Evolutionary conservation across 1,284 basidiomycete species (phyloP).

Genomic region (Boletus chippewaensis): DNA sequence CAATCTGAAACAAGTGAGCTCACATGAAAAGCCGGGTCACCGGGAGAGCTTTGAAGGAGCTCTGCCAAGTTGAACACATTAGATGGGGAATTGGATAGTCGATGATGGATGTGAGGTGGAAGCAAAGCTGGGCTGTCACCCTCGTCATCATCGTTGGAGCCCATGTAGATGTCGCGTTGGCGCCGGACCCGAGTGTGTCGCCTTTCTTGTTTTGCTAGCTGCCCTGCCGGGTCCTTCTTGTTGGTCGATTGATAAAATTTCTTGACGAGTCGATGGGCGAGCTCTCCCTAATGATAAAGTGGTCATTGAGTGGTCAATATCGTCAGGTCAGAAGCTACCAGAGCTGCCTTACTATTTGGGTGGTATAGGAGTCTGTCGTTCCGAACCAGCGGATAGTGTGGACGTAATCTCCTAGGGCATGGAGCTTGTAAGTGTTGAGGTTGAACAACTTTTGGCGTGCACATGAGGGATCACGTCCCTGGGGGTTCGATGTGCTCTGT

Average conservation of each 20-base stretch:
- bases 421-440: slow-evolving; percentile 23
- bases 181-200: background rate
- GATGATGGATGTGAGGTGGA: no score
- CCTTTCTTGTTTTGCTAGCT: slow-evolving; percentile 14
- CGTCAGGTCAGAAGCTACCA: no score
- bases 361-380: slow-evolving; percentile 18
- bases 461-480: background rate
- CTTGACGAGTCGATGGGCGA: slow-evolving; percentile 1
- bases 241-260: slow-evolving; percentile 11
- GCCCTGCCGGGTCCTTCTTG: slow-evolving; percentile 4
- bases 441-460: slow-evolving; percentile 19
- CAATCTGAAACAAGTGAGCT: background rate
- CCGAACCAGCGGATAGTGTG: slow-evolving; percentile 10
- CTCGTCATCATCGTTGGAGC: background rate
- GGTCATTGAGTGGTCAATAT: no score
- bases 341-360: background rate
- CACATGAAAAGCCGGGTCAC: slow-evolving; percentile 14
- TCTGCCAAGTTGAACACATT: no score
- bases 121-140: no score
- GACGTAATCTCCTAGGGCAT: slow-evolving; percentile 21
- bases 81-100: no score
- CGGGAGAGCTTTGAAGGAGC: slow-evolving; percentile 1
- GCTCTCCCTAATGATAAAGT: no score
- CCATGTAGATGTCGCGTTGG: background rate
- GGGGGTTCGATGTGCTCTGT: background rate